Evolutionary conservation across 1,139 yeast species (phyloP), one percentile per base, ranked within the genome.

Genomic region (Blastobotrys petasosporus): DNA sequence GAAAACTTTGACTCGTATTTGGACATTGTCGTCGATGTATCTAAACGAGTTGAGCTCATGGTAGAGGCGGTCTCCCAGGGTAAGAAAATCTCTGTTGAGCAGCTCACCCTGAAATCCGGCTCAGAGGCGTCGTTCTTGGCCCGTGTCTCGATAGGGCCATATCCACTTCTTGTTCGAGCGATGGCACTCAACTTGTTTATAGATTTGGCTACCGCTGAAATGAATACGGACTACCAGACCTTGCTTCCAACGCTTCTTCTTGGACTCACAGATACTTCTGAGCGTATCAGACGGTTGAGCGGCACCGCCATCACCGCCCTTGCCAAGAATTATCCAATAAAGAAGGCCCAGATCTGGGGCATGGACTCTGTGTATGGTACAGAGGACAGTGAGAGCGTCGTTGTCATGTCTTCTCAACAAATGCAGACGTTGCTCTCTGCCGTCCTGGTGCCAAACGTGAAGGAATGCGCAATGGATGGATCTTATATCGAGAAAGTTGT

Each of bases 321-420:
- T 28, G 44, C 48, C n/a, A 41, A 44, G 40, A 64, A 73, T 58
- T 67, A 70, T n/a, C 64, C 64, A 49, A 68, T 69, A 44, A 66
- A 66, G 17, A 67, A 74, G 44, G 64, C 73, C 46, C 56, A 74
- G 45, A 62, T 65, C 4, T 49, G 67, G 67, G 68, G 61, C 2
- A 32, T 63, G 13, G 64, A 65, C 33, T 61, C 67, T 32, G 61
- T 79, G 10, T 79, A 75, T 54, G 84, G 81, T 10, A 60, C 66
- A 49, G 51, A 57, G 28, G 74, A 65, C 44, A 68, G 63, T 51
- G 73, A 71, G 41, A 77, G 83, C 20, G 72, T 82, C 32, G 60
- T 61, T 39, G 65, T 69, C 57, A 70, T 87, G 32, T 70, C 83
- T 32, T 83, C 88, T 41, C 76, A 77, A 45, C 94, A 86, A 60